Evolutionary conservation across 208 protist genomes (phyloP), one percentile per base, ranked within the genome.

Genomic region (Trypanosoma caninum): DNA sequence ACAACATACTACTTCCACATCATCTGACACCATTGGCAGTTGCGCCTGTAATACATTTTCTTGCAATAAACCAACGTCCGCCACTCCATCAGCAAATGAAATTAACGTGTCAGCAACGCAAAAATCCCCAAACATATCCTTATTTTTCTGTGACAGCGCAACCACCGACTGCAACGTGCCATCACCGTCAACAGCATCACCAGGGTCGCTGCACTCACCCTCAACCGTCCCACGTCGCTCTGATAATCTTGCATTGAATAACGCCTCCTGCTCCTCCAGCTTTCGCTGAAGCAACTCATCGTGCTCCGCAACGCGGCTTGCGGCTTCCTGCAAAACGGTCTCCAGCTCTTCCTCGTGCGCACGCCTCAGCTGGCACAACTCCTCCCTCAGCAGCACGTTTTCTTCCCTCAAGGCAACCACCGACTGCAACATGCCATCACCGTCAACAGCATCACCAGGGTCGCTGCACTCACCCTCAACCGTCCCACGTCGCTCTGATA

Each of bases 311-410:
- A 93, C 74, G 28, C 69, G 78, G 2, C 75, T 75, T 4, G 70
- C 75, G 2, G 82, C 86, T 33, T 72, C 78, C 11, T 69, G 67
- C 2, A 73, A 66, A 41, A 88, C 45, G 22, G 47, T 69, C 53
- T 80, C 66, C 52, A 93, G 38, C 67, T 89, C 80, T 45, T 74
- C 71, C 38, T 84, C 73, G 42, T 87, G 77, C 2, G 54, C 25
- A 13, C 56, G 44, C 23, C 47, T 35, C 59, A 72, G 13, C 20
- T 44, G 33, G 18, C 34, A 40, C 54, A 76, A 33, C 18, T 74
- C 51, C 38, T 63, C 62, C 31, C 47, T 46, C 27, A 59, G 42
- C 18, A 52, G 18, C 22, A 45, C 55, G 22, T 51, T 53, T 27
- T 27, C 34, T 38, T 20, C 25, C 14, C 22, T 8, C 40, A 74